Base-by-base conservation (phyloP, 1,284 basidiomycete species). In the Leccinum pachyderme region DNA sequence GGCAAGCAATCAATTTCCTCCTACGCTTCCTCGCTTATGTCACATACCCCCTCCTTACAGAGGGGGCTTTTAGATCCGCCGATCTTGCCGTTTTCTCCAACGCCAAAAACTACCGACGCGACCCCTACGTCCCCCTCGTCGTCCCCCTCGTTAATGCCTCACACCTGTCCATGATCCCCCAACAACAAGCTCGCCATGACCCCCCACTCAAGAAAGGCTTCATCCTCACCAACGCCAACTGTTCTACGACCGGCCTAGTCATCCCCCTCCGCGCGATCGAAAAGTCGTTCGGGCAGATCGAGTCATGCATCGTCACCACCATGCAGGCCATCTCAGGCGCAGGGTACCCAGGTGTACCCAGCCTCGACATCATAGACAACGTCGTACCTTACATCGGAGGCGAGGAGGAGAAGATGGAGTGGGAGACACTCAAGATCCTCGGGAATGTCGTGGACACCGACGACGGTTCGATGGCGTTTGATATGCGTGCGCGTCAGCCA, bases 321-420 rank as follows among this genome's bases (percentile, higher is more conserved):
- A 86, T 99, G 81, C 97, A 99, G 75, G 97, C 97, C 57, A 96
- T 99, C 74, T 95, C 93, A 0, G 97, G 97, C 45, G 94, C 86
- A 0, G 97, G 97, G 28, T 99, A 99, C 77, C 97, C 97, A 2
- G 97, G 97, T 51, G 87, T 98, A 1, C 77, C 93, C 41, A 83
- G 83, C 53, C 81, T 99, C 56, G 97, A 99, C 74, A 94, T 98
- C 69, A 69, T 98, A 62, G 97, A 98, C 77, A 99, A 99, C 75
- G 81, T 99, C 70, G 90, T 99, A 2, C 96, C 96, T 2, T 89
- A 91, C 75, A 99, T 99, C 72, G 76, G 83, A 37, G 93, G 95
- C 39, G 96, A 99, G 71, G 96, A 99, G 71, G 96, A 99, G 73
- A 99, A 99, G 75, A 95, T 99, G 61, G 96, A 99, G 73, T 98